Conservation (phyloP, 2,329 filamentous ascomycete species). For the Botrytis elliptica region DNA sequence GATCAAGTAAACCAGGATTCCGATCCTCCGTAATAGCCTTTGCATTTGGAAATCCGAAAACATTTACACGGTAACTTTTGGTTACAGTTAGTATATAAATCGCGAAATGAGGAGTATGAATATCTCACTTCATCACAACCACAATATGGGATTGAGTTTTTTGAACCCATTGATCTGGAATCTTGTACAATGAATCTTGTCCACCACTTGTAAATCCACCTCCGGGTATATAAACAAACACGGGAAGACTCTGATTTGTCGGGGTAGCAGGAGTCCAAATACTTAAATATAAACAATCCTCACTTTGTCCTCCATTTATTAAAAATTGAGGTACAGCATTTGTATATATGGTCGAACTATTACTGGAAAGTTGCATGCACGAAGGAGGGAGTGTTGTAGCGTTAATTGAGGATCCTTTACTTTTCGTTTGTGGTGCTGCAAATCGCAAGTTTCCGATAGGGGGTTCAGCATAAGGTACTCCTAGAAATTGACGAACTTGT, state of each 20-base stretch:
- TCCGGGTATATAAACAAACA: constrained; percentile 47
- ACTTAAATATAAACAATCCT: constrained; percentile 43
- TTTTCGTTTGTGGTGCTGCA: constrained; percentile 33
- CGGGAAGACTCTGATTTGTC: constrained; percentile 39
- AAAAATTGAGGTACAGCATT: not conserved
- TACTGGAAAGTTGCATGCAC: constrained; percentile 26
- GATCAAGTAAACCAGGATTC: constrained; percentile 55
- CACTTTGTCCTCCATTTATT: constrained; percentile 22
- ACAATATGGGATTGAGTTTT: constrained; percentile 8
- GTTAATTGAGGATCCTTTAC: constrained; percentile 19
- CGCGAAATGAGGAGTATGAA: not conserved
- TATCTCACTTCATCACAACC: constrained; percentile 12
- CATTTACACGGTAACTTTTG: constrained; percentile 39
- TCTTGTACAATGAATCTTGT: not conserved
- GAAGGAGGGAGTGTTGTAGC: constrained; percentile 29
- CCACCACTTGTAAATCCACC: constrained; percentile 41
- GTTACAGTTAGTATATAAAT: not conserved
- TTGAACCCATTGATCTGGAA: constrained; percentile 10
- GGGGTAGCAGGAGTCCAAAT: constrained; percentile 38
- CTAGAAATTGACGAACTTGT: constrained; percentile 39
- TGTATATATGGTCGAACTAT: constrained; percentile 24
- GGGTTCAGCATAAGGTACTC: constrained; percentile 43
- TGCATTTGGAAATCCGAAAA: constrained; percentile 34
- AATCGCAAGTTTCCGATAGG: constrained; percentile 42
- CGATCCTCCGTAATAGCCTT: constrained; percentile 27